Percentiles rank a stretch among this genome's conserved stretches.
phyloP scores from a whole-genome alignment of 495 filamentous ascomycete species.

The Immersiella caudata region DNA sequence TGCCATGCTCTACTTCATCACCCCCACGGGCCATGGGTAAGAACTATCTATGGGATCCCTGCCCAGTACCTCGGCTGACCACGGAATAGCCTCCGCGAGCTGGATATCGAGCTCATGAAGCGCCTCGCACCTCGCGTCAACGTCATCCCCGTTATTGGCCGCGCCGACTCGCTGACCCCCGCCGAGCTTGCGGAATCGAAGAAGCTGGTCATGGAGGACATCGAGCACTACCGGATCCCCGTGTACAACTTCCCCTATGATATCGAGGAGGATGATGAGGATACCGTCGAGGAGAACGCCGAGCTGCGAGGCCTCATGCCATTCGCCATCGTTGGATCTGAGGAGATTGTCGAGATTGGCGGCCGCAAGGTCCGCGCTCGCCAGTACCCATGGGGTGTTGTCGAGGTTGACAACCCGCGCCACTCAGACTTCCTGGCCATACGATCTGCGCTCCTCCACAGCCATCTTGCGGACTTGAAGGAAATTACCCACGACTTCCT shows the following conservation, averaged over 20 bases:
- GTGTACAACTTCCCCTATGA: constrained; percentile 99
- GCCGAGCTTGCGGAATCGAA: constrained; percentile 97
- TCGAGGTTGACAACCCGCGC: constrained; percentile 98
- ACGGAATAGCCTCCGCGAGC: constrained; percentile 78
- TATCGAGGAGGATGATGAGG: constrained; percentile 98
- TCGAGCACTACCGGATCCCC: constrained; percentile 98
- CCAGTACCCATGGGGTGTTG: constrained; percentile 98
- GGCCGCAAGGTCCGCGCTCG: constrained; percentile 88
- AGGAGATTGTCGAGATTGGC: constrained; percentile 91
- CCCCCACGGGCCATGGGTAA: constrained; percentile 94
- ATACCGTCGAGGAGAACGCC: constrained; percentile 98
- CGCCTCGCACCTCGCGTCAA: constrained; percentile 97
- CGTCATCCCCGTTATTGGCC: constrained; percentile 98
- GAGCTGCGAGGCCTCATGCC: constrained; percentile 97
- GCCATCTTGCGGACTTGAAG: constrained; percentile 96
- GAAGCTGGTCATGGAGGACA: constrained; percentile 99
- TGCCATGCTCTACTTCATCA: constrained; percentile 98
- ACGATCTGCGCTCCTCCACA: constrained; percentile 92
- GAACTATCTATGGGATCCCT: constrained; percentile 19
- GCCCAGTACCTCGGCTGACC: constrained; percentile 29
- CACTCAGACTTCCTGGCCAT: constrained; percentile 99
- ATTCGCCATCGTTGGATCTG: constrained; percentile 96
- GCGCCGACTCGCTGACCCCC: constrained; percentile 95
- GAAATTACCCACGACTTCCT: constrained; percentile 99
- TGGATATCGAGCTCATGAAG: constrained; percentile 99